Conservation (phyloP, 768 basidiomycete species). For the Termitomyces sp. region DNA sequence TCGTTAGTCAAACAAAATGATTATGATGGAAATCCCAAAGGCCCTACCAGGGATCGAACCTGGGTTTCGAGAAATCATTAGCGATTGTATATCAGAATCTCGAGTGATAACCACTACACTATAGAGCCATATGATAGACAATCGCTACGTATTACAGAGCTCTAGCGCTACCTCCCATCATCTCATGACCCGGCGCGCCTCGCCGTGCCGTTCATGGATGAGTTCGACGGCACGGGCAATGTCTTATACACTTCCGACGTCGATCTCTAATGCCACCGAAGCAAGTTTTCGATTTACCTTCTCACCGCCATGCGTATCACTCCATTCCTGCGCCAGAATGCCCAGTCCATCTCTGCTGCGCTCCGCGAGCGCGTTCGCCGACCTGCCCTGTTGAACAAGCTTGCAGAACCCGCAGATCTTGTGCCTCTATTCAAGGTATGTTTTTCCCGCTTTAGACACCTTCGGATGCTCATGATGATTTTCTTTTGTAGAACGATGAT, state of each 20-base stretch:
- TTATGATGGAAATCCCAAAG: no score
- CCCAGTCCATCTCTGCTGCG: conserved; percentile 29
- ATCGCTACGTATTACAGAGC: no score
- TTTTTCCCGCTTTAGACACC: background rate
- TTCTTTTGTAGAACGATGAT: conserved; percentile 38
- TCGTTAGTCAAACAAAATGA: no score
- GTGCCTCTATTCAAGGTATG: conserved; percentile 42
- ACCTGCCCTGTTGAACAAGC: conserved; percentile 35
- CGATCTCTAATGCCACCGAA: background rate
- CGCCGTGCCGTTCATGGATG: background rate
- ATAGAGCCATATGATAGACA: conserved; percentile 9
- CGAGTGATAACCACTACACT: conserved; percentile 23
- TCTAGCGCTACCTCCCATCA: no score
- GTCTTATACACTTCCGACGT: conserved; percentile 4
- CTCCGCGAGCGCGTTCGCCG: conserved; percentile 43
- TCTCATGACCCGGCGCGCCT: no score
- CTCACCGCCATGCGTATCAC: conserved; percentile 30
- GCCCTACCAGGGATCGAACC: conserved; percentile 22
- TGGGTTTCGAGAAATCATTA: conserved; percentile 17
- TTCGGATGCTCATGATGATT: background rate
- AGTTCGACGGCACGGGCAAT: background rate
- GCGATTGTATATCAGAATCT: conserved; percentile 20
- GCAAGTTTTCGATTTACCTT: background rate
- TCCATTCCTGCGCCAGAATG: conserved; percentile 27
- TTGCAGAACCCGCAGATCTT: conserved; percentile 36